Evolutionary conservation across 2,329 filamentous ascomycete genomes (phyloP).

Genomic region (Oidium heveae): DNA sequence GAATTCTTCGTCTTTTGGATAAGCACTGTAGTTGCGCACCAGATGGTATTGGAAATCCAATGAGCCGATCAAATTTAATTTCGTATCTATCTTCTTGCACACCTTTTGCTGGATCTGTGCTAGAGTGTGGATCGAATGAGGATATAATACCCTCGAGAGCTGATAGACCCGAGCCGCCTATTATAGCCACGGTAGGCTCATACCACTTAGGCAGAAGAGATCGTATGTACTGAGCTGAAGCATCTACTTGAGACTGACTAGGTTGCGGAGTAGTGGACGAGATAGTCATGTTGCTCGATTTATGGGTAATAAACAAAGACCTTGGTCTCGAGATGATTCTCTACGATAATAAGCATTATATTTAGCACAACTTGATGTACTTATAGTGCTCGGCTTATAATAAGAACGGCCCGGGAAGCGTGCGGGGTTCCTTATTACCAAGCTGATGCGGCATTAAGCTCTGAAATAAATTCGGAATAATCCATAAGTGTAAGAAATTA

Average conservation of each 20-base stretch:
- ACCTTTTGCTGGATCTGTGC: neutral
- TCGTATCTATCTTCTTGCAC: conserved; percentile 1
- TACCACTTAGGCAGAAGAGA: conserved; percentile 1
- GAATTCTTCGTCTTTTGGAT: no score
- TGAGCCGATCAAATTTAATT: conserved; percentile 4
- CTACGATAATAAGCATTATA: no score
- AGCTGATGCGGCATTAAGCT: no score
- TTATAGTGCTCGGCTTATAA: no score
- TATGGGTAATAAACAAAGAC: no score
- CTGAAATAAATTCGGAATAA: no score
- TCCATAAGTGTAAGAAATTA: no score
- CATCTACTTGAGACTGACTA: neutral
- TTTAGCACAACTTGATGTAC: no score
- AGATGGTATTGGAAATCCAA: conserved; percentile 6
- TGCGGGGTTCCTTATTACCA: no score
- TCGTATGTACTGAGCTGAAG: conserved; percentile 1
- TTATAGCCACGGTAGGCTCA: conserved; percentile 3
- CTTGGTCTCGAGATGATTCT: no score
- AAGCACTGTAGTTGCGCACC: conserved; percentile 1
- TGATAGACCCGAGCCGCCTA: conserved; percentile 6
- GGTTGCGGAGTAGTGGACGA: neutral
- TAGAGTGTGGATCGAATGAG: neutral
- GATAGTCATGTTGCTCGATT: neutral
- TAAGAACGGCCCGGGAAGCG: no score
- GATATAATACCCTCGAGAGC: conserved; percentile 3